A percentile compares a stretch with the other conserved stretches of the same genome.
phyloP scores from a whole-genome alignment of 2,329 filamentous ascomycete genomes.

The Fusarium sarcochroum region DNA sequence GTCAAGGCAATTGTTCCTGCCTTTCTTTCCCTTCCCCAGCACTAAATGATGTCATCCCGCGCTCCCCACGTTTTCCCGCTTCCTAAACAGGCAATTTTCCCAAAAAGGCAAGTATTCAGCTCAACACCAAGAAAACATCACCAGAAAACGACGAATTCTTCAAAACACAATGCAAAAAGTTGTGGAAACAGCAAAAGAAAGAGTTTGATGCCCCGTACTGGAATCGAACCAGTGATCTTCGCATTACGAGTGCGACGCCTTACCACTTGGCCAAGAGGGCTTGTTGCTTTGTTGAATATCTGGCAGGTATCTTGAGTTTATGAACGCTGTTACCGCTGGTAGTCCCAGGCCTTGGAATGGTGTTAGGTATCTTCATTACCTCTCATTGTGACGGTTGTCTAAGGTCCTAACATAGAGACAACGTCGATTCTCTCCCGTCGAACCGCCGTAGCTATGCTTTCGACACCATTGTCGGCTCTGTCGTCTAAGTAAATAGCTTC shows the following conservation, averaged over 20 bases:
- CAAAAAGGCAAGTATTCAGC: neutral
- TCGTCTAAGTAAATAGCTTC: too few relatives aligned
- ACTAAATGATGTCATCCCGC: too few relatives aligned
- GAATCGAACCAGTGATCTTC: slow-evolving; percentile 48
- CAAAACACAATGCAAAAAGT: too few relatives aligned
- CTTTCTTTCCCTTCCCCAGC: neutral
- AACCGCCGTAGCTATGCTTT: too few relatives aligned
- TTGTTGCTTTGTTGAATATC: slow-evolving; percentile 15
- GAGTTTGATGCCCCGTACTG: slow-evolving; percentile 32
- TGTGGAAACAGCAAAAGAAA: neutral
- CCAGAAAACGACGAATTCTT: neutral
- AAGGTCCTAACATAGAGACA: too few relatives aligned
- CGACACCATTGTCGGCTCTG: too few relatives aligned
- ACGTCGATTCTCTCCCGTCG: too few relatives aligned
- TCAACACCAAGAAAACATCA: neutral
- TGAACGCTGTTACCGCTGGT: neutral
- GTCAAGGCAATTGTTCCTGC: neutral
- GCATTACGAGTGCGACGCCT: slow-evolving; percentile 49
- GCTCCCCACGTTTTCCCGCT: neutral
- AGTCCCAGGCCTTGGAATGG: too few relatives aligned
- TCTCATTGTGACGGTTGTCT: too few relatives aligned
- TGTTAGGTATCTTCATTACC: too few relatives aligned
- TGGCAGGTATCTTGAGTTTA: neutral
- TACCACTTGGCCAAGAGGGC: slow-evolving; percentile 48
- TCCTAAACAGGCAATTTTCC: neutral